A percentile compares a stretch with the other conserved stretches of the same genome.
phyloP scores from a whole-genome alignment of 257 asterid genomes.

The Solanum corneliomulleri region DNA sequence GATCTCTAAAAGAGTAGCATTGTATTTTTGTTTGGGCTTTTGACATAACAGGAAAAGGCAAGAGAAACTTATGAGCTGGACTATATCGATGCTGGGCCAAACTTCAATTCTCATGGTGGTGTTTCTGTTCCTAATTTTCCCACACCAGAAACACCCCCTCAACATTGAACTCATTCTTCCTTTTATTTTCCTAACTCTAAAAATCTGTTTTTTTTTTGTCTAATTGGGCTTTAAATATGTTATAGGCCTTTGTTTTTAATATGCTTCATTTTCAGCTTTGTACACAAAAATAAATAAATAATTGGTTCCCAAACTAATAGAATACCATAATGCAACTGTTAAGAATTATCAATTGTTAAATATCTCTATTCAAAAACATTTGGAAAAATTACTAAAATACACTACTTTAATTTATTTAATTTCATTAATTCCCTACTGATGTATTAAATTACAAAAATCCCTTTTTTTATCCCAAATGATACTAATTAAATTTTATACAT shows the following conservation, averaged over 20 bases:
- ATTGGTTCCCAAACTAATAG: not conserved
- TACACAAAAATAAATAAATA: not conserved
- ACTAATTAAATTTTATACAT: no score
- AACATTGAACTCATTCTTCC: not conserved
- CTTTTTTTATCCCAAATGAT: no score
- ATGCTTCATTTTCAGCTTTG: not conserved
- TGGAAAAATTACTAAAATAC: no score
- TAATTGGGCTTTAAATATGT: not conserved
- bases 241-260: not conserved
- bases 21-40: not conserved
- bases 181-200: not conserved
- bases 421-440: no score
- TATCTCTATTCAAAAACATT: no score
- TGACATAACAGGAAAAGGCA: slow-evolving; percentile 9
- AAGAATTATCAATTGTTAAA: not conserved
- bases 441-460: no score
- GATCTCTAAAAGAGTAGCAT: not conserved
- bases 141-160: not conserved
- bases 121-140: slow-evolving; percentile 8
- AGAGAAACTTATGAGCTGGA: slow-evolving; percentile 24
- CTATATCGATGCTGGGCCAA: slow-evolving; percentile 45
- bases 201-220: not conserved
- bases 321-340: not conserved
- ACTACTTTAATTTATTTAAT: no score
- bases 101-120: slow-evolving; percentile 21